These are phyloP conservation scores for Bacidia rubella DNA, from an alignment of 495 filamentous ascomycete species.

Conservation along the genomic window DNA sequence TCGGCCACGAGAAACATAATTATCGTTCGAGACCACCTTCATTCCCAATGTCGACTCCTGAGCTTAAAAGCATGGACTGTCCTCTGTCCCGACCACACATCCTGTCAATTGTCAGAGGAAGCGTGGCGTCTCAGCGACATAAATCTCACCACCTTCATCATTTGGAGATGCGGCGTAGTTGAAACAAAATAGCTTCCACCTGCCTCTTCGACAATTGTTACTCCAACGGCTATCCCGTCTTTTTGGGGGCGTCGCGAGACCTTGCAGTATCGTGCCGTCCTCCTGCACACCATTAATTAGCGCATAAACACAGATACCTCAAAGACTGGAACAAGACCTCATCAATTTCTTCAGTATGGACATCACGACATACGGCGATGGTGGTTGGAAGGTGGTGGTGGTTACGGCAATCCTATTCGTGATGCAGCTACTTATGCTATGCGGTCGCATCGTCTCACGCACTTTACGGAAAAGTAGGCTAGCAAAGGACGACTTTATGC, in stretches of 20 bases:
- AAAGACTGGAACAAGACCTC: not conserved
- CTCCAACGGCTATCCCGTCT: too few species aligned
- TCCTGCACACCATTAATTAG: too few species aligned
- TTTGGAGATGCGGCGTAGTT: too few species aligned
- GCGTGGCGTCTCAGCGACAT: too few species aligned
- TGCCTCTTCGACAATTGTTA: too few species aligned
- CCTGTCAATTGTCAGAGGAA: not conserved
- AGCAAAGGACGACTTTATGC: conserved; percentile 23
- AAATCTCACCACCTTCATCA: too few species aligned
- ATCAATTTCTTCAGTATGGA: not conserved
- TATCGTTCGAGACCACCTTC: not conserved
- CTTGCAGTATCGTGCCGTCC: not conserved
- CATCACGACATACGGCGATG: conserved; percentile 9
- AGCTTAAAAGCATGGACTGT: not conserved
- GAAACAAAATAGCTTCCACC: too few species aligned
- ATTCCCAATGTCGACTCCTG: conserved; percentile 2
- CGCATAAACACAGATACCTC: too few species aligned
- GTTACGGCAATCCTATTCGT: conserved; percentile 13
- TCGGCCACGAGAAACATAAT: not conserved
- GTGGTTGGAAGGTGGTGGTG: conserved; percentile 15
- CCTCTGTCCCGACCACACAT: not conserved
- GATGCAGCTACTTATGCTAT: conserved; percentile 20
- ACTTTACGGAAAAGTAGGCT: conserved; percentile 15
- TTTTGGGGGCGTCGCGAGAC: too few species aligned
- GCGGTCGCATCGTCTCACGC: conserved; percentile 23